Conservation (phyloP, 2,329 filamentous ascomycete genomes). For the Knoxdaviesia capensis region DNA sequence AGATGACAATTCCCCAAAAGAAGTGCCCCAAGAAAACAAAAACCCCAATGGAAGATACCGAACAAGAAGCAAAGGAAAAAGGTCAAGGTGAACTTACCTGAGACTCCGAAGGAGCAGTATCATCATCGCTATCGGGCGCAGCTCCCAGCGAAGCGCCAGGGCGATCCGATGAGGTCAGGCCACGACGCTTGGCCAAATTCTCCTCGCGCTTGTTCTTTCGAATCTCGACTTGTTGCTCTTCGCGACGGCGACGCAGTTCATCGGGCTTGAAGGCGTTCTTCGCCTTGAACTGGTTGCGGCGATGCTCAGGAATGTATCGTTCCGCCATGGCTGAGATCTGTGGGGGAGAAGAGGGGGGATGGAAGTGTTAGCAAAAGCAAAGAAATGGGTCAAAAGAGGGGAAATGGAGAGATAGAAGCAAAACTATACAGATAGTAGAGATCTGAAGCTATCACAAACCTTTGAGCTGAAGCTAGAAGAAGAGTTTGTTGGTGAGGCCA, state of each 20-base stretch:
- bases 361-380: conserved; percentile 1
- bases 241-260: conserved; percentile 90
- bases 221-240: conserved; percentile 98
- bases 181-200: conserved; percentile 94
- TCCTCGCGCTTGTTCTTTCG: conserved; percentile 97
- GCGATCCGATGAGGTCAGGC: conserved; percentile 66
- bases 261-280: conserved; percentile 99
- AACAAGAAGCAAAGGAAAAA: conserved; percentile 4
- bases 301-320: conserved; percentile 98
- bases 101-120: conserved; percentile 80
- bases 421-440: too few species aligned
- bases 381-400: conserved; percentile 2
- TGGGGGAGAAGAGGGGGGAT: conserved; percentile 6
- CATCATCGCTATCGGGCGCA: conserved; percentile 92
- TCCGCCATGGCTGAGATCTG: conserved; percentile 61
- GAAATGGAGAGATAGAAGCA: too few species aligned
- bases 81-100: conserved; percentile 46
- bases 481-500: not conserved
- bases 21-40: conserved; percentile 1
- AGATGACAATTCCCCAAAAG: not conserved
- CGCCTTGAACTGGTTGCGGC: conserved; percentile 97
- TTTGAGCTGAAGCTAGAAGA: not conserved
- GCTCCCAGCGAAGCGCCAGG: conserved; percentile 70
- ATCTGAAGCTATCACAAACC: too few species aligned
- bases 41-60: not conserved